Evolutionary conservation across 768 basidiomycete species (phyloP).

Genomic region (Panaeolus cyanescens): DNA sequence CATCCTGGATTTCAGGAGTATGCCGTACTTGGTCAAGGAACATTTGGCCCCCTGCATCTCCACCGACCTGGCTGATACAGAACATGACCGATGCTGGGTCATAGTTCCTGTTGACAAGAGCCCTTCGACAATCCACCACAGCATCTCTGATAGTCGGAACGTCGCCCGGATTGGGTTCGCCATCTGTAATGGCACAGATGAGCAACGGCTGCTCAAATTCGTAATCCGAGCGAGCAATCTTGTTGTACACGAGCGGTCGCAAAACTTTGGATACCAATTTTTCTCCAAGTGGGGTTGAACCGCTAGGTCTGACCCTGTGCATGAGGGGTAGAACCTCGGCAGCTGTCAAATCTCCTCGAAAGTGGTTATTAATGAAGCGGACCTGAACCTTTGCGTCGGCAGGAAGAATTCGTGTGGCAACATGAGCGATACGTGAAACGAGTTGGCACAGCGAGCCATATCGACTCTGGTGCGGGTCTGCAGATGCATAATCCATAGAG

Average conservation of each 20-base stretch:
- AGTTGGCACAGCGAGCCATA: constrained; percentile 13
- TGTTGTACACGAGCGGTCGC: constrained; percentile 12
- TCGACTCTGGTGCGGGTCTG: constrained; percentile 3
- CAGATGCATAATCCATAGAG: constrained; percentile 18
- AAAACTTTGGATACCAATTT: constrained; percentile 14
- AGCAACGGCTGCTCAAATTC: constrained; percentile 14
- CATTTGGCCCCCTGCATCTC: not conserved
- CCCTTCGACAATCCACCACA: constrained; percentile 12
- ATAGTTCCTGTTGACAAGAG: constrained; percentile 6
- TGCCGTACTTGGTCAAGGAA: constrained; percentile 9
- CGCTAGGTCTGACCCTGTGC: not conserved
- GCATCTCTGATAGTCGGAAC: constrained; percentile 4
- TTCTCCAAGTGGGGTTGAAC: constrained; percentile 12
- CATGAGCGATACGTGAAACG: constrained; percentile 14
- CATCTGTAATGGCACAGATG: constrained; percentile 18
- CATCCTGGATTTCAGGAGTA: constrained; percentile 8
- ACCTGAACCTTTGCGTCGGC: constrained; percentile 22
- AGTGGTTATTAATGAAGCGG: constrained; percentile 25
- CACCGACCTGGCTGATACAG: constrained; percentile 16
- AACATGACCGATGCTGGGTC: constrained; percentile 16
- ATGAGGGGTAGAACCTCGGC: constrained; percentile 3
- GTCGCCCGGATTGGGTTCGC: constrained; percentile 7
- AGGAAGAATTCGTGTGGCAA: constrained; percentile 25
- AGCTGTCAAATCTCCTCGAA: not conserved
- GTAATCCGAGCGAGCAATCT: not conserved